Evolutionary conservation across 495 filamentous ascomycete species (phyloP).

Genomic region (Aspergillus egyptiacus): DNA sequence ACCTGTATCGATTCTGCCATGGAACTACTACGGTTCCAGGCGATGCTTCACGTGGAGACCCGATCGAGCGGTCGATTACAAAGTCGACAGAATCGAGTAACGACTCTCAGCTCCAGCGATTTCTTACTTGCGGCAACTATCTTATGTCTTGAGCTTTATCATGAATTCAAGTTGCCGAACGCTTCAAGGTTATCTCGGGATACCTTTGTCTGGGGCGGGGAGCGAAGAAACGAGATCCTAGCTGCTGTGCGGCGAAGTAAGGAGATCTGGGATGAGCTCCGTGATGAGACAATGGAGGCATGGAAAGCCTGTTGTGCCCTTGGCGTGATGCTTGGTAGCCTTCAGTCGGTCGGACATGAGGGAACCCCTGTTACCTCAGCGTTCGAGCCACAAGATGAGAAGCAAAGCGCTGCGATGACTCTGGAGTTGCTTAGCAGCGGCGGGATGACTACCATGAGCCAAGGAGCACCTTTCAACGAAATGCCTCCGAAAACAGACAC

Average conservation of each 20-base stretch:
- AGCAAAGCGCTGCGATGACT: conserved; percentile 69
- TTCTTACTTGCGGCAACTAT: conserved; percentile 89
- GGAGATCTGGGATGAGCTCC: conserved; percentile 70
- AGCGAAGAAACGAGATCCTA: conserved; percentile 72
- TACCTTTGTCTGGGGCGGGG: conserved; percentile 59
- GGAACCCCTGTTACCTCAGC: conserved; percentile 17
- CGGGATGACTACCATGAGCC: conserved; percentile 59
- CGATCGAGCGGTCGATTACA: conserved; percentile 65
- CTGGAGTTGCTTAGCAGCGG: conserved; percentile 70
- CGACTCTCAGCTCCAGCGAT: conserved; percentile 71
- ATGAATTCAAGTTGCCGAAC: conserved; percentile 32
- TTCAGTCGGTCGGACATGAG: conserved; percentile 44
- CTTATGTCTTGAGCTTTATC: conserved; percentile 72
- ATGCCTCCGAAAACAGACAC: conserved; percentile 28
- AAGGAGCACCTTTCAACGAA: conserved; percentile 32
- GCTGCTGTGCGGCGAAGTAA: conserved; percentile 61
- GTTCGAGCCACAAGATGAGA: conserved; percentile 40
- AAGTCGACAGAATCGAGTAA: conserved; percentile 66
- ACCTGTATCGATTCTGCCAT: conserved; percentile 85
- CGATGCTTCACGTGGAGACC: conserved; percentile 67
- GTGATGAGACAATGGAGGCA: conserved; percentile 77
- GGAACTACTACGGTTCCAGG: conserved; percentile 69
- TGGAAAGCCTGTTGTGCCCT: conserved; percentile 77
- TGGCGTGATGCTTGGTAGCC: conserved; percentile 70
- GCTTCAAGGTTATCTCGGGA: conserved; percentile 42